Evolutionary conservation across 306 rosid species (phyloP).

Genomic region (Lupinus albus): DNA sequence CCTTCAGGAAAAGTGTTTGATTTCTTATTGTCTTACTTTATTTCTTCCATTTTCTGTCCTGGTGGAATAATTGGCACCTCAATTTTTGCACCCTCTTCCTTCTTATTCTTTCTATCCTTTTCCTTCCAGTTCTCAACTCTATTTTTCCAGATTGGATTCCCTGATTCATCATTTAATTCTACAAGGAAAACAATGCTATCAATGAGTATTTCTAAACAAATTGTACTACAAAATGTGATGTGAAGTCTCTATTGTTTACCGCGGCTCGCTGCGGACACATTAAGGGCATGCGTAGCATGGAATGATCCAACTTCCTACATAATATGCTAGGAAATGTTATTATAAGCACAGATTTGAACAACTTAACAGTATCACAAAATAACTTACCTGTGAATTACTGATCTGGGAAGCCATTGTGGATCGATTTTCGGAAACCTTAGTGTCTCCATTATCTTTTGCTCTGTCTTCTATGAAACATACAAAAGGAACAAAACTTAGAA

Average conservation of each 20-base stretch:
- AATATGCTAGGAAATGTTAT: conserved; percentile 33
- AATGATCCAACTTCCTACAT: conserved; percentile 72
- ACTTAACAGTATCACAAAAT: background rate
- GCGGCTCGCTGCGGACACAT: conserved; percentile 85
- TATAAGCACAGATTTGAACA: conserved; percentile 17
- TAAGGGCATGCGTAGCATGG: conserved; percentile 93
- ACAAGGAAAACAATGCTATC: conserved; percentile 46
- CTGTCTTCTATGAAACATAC: conserved; percentile 50
- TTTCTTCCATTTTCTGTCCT: conserved; percentile 82
- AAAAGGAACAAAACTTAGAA: conserved; percentile 29
- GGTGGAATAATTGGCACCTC: conserved; percentile 66
- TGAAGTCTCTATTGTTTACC: conserved; percentile 55
- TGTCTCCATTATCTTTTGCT: conserved; percentile 45
- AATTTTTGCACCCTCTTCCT: conserved; percentile 51
- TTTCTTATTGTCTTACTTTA: conserved; percentile 55
- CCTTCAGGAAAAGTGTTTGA: background rate
- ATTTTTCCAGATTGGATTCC: conserved; percentile 98
- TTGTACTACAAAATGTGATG: conserved; percentile 20
- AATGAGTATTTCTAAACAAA: conserved; percentile 17
- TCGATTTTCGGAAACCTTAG: conserved; percentile 50
- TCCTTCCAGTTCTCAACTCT: conserved; percentile 99
- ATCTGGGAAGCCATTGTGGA: conserved; percentile 63
- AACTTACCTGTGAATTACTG: conserved; percentile 59
- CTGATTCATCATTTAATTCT: conserved; percentile 80
- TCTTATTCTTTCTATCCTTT: conserved; percentile 89